Conservation (phyloP, 75 land plant species). For the Selaginella moellendorffii region DNA sequence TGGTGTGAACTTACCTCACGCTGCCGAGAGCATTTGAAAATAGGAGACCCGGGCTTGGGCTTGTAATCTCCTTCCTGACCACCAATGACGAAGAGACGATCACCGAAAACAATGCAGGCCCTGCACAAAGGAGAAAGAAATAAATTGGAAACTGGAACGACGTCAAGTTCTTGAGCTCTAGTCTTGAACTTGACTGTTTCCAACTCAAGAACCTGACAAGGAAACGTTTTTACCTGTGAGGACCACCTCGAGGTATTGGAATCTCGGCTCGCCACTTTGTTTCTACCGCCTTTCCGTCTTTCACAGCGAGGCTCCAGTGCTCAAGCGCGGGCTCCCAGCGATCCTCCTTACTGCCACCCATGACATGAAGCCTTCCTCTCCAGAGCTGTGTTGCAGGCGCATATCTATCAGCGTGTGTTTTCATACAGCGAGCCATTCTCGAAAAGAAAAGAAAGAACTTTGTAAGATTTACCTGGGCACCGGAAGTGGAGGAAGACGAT, state of each 20-base stretch:
- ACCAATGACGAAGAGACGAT: conserved; percentile 66
- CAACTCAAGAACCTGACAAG: too few relatives aligned
- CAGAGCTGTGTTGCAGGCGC: conserved; percentile 96
- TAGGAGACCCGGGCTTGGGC: conserved; percentile 95
- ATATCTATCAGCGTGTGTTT: too few relatives aligned
- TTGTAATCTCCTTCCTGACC: conserved; percentile 99
- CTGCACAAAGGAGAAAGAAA: conserved; percentile 21
- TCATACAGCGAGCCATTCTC: too few relatives aligned
- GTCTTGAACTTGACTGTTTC: too few relatives aligned
- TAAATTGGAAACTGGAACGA: neutral
- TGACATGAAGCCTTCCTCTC: conserved; percentile 94
- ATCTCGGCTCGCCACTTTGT: conserved; percentile 59
- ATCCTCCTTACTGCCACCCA: conserved; percentile 97
- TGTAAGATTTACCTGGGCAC: conserved; percentile 52
- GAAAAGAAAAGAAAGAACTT: neutral
- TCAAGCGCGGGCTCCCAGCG: conserved; percentile 74
- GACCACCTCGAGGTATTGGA: conserved; percentile 95
- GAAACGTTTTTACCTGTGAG: conserved; percentile 96
- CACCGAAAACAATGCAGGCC: conserved; percentile 72
- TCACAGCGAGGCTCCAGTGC: conserved; percentile 93
- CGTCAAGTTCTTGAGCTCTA: too few relatives aligned
- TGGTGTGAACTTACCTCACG: conserved; percentile 41
- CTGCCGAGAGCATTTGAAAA: conserved; percentile 82
- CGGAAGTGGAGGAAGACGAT: conserved; percentile 52
- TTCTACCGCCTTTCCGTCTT: conserved; percentile 76